These are phyloP conservation scores for Lactarius akahatsu DNA, from an alignment of 768 basidiomycete genomes.

Conservation along the genomic window DNA sequence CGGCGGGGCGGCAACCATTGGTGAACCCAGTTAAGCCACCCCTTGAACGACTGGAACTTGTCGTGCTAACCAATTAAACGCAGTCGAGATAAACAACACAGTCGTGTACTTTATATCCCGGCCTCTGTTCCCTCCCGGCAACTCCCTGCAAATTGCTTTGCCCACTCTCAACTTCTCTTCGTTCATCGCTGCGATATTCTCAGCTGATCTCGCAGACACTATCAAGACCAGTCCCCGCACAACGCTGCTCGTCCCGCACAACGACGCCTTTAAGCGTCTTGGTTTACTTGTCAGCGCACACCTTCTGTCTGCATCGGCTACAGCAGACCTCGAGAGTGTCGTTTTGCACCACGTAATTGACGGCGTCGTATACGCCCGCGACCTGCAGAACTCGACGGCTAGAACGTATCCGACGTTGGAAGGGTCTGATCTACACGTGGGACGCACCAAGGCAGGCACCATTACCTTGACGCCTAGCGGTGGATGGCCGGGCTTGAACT, in stretches of 20 bases:
- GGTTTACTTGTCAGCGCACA: conserved; percentile 84
- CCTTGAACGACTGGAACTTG: conserved; percentile 9
- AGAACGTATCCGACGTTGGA: conserved; percentile 80
- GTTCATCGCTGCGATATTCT: conserved; percentile 88
- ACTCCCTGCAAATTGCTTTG: conserved; percentile 77
- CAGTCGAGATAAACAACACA: conserved; percentile 74
- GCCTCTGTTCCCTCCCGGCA: conserved; percentile 77
- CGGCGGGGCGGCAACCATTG: conserved; percentile 78
- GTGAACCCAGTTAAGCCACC: conserved; percentile 62
- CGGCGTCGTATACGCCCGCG: conserved; percentile 68
- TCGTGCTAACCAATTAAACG: conserved; percentile 1
- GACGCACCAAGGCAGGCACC: conserved; percentile 50
- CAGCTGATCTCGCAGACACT: conserved; percentile 74
- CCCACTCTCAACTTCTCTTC: conserved; percentile 83
- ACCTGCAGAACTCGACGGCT: conserved; percentile 60
- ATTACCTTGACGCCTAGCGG: conserved; percentile 62
- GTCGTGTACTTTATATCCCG: conserved; percentile 88
- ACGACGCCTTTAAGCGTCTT: conserved; percentile 83
- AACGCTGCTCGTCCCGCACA: conserved; percentile 85
- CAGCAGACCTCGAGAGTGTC: conserved; percentile 76
- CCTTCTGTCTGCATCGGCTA: conserved; percentile 75
- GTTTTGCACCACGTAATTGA: conserved; percentile 85
- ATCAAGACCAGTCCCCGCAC: conserved; percentile 65
- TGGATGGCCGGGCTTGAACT: conserved; percentile 73
- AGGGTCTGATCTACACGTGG: conserved; percentile 77